phyloP scores from a whole-genome alignment of 139 green algal genomes.

The Auxenochlorella pyrenoidosa region DNA sequence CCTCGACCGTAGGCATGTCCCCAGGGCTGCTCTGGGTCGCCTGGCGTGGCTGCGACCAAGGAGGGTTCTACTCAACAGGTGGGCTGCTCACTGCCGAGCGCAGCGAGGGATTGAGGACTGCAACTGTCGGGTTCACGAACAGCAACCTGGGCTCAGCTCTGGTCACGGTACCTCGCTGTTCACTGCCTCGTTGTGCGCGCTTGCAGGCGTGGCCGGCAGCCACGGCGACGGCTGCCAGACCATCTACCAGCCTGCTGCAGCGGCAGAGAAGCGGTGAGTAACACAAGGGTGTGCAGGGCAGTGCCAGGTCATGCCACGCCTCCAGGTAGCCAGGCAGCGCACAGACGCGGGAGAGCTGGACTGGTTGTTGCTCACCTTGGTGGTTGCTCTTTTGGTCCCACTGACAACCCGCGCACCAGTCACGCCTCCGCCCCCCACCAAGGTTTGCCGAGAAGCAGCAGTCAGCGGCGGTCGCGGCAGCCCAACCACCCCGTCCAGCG shows the following conservation, averaged over 20 bases:
- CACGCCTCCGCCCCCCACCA: neutral
- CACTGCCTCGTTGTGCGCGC: too few relatives aligned
- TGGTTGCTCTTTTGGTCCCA: neutral
- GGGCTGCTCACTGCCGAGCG: neutral
- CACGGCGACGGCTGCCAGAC: slow-evolving; percentile 25
- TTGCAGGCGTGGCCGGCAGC: slow-evolving; percentile 16
- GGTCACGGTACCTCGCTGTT: neutral
- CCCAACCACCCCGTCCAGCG: neutral
- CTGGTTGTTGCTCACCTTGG: too few relatives aligned
- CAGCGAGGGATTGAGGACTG: neutral
- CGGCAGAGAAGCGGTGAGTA: slow-evolving; percentile 34
- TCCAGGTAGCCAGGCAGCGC: neutral
- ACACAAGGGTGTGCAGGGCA: neutral
- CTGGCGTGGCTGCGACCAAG: slow-evolving; percentile 18
- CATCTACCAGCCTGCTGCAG: slow-evolving; percentile 40
- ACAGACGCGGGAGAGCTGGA: too few relatives aligned
- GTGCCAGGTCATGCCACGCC: neutral
- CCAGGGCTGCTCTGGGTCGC: slow-evolving; percentile 29
- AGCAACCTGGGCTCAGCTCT: too few relatives aligned
- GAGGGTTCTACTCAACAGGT: slow-evolving; percentile 37
- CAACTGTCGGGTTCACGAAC: too few relatives aligned
- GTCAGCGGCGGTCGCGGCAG: neutral
- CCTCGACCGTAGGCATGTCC: too few relatives aligned
- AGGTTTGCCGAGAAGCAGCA: slow-evolving; percentile 16
- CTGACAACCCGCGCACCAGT: neutral